Evolutionary conservation across 805 yeast species (phyloP).

Genomic region (Suhomyces sp.): DNA sequence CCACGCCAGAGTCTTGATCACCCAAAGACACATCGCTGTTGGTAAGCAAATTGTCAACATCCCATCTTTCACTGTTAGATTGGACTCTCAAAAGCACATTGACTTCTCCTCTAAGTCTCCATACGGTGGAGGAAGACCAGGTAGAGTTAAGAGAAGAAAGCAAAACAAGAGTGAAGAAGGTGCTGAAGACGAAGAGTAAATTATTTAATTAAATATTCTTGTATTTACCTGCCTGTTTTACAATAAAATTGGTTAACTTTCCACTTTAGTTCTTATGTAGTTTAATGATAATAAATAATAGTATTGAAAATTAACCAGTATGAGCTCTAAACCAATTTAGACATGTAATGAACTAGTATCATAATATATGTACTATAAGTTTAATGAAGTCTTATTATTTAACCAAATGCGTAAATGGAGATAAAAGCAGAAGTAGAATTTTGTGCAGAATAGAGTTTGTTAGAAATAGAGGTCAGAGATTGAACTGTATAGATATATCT

Average conservation of each 20-base stretch:
- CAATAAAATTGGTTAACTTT: constrained; percentile 11
- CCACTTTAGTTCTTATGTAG: constrained; percentile 10
- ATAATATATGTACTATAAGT: no score
- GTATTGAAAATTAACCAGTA: neutral
- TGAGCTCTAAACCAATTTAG: neutral
- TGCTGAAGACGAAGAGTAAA: constrained; percentile 74
- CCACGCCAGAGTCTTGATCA: constrained; percentile 98
- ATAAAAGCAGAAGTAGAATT: neutral
- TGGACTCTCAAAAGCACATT: constrained; percentile 99
- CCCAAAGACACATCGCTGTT: constrained; percentile 99
- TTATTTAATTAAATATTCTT: constrained; percentile 18
- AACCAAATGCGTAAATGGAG: no score
- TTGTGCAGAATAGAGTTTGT: neutral
- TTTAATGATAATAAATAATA: constrained; percentile 7
- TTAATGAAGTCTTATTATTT: no score
- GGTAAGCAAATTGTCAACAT: constrained; percentile 99
- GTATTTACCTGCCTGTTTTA: constrained; percentile 5
- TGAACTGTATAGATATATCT: neutral
- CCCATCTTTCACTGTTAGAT: constrained; percentile 99
- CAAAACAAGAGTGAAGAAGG: constrained; percentile 64
- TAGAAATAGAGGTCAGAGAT: neutral
- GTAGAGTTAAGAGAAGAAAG: constrained; percentile 98
- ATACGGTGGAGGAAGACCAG: constrained; percentile 99
- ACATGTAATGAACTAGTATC: neutral
- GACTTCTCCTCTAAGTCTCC: constrained; percentile 99